Conservation (phyloP, 1,284 basidiomycete genomes). For the Phellopilus nigrolimitatus region DNA sequence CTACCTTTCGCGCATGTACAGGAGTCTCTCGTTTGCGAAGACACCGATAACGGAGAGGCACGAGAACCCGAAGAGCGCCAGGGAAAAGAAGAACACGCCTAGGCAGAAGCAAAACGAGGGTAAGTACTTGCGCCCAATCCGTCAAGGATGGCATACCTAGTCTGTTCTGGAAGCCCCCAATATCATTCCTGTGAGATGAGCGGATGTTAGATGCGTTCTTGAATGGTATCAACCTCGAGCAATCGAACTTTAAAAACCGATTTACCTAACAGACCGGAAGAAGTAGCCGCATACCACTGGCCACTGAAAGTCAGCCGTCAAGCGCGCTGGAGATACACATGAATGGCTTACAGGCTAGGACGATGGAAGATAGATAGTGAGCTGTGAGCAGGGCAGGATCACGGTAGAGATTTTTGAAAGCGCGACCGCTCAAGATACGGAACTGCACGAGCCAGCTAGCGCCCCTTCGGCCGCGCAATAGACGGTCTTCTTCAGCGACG, state of each 20-base stretch:
- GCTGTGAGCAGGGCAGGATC: conserved; percentile 89
- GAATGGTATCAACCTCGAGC: conserved; percentile 10
- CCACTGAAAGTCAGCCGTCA: conserved; percentile 8
- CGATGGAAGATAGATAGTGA: conserved; percentile 85
- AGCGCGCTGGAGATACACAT: conserved; percentile 11
- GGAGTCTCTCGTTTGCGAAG: conserved; percentile 89
- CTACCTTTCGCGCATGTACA: conserved; percentile 95
- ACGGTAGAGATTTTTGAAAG: conserved; percentile 97
- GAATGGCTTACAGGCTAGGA: conserved; percentile 65
- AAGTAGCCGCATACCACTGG: conserved; percentile 79
- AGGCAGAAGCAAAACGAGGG: conserved; percentile 20
- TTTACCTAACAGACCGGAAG: conserved; percentile 71
- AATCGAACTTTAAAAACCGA: conserved; percentile 22
- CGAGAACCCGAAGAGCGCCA: conserved; percentile 94
- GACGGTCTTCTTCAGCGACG: conserved; percentile 57
- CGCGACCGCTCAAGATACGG: conserved; percentile 85
- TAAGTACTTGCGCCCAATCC: conserved; percentile 5
- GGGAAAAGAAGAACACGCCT: conserved; percentile 95
- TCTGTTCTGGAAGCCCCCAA: conserved; percentile 91
- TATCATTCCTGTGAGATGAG: conserved; percentile 64
- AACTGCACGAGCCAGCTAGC: conserved; percentile 90
- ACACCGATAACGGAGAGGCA: conserved; percentile 88
- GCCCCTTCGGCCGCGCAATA: conserved; percentile 75
- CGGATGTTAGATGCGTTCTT: conserved; percentile 19
- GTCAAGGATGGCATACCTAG: conserved; percentile 42